Evolutionary conservation across 257 asterid species (phyloP).

Genomic region (Lantana camara): DNA sequence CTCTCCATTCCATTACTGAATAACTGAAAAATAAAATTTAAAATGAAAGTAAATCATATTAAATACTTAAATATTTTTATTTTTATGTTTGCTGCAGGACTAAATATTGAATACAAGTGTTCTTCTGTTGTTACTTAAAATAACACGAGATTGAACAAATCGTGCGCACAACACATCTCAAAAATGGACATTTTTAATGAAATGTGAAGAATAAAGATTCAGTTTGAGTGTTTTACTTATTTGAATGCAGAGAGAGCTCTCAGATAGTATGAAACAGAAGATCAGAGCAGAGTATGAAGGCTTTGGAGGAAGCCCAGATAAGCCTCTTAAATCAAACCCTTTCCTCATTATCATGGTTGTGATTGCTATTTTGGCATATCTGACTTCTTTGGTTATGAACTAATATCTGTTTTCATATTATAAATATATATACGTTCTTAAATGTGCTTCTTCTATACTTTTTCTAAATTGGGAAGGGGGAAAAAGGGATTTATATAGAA

Average conservation of each 20-base stretch:
- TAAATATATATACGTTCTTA: not conserved
- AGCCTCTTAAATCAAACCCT: slow-evolving; percentile 92
- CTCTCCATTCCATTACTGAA: too few relatives aligned
- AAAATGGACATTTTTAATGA: slow-evolving; percentile 43
- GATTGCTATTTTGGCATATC: slow-evolving; percentile 78
- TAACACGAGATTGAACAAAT: slow-evolving; percentile 54
- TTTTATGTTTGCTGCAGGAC: slow-evolving; percentile 73
- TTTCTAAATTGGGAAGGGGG: too few relatives aligned
- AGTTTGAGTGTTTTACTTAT: slow-evolving; percentile 49
- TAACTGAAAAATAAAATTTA: too few relatives aligned
- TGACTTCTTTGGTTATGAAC: slow-evolving; percentile 78
- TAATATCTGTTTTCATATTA: slow-evolving; percentile 30
- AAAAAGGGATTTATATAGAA: too few relatives aligned
- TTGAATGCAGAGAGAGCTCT: slow-evolving; percentile 95
- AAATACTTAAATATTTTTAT: slow-evolving; percentile 35
- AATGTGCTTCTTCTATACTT: too few relatives aligned
- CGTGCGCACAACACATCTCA: slow-evolving; percentile 48
- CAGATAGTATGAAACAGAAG: slow-evolving; percentile 92
- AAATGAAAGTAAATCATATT: slow-evolving; percentile 3
- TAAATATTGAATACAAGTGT: slow-evolving; percentile 57
- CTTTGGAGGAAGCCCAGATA: slow-evolving; percentile 93
- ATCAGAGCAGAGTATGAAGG: slow-evolving; percentile 90
- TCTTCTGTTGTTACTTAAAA: slow-evolving; percentile 57
- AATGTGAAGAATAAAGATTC: slow-evolving; percentile 51
- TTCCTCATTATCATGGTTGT: slow-evolving; percentile 86